These are phyloP conservation scores for Saururus chinensis DNA, from an alignment of 164 flowering plant species.

Conservation along the genomic window DNA sequence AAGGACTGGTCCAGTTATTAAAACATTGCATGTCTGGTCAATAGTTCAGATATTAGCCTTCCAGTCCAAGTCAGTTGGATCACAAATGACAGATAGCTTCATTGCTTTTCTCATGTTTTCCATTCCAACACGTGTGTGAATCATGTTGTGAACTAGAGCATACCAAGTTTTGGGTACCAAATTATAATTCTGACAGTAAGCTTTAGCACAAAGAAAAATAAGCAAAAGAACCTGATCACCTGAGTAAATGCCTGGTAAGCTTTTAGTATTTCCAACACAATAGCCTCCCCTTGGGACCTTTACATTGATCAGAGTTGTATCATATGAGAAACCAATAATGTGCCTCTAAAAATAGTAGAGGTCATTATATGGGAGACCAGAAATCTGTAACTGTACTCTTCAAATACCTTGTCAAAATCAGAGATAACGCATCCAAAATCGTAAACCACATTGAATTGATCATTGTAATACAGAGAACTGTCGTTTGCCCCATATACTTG, in stretches of 20 bases:
- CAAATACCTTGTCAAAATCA: conserved; percentile 69
- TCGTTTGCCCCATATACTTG: conserved; percentile 64
- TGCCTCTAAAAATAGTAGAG: background rate
- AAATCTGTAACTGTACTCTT: background rate
- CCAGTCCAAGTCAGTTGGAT: too few species aligned
- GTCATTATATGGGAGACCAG: background rate
- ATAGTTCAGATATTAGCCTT: too few species aligned
- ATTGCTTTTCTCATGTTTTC: too few species aligned
- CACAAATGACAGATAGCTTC: too few species aligned
- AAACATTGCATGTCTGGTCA: too few species aligned
- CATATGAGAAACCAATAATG: background rate
- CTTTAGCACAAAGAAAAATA: background rate
- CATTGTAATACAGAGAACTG: conserved; percentile 76
- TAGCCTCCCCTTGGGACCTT: conserved; percentile 99
- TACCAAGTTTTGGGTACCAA: background rate
- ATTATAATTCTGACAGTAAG: background rate
- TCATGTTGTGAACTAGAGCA: too few species aligned
- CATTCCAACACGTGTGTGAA: too few species aligned
- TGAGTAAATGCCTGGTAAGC: conserved; percentile 99
- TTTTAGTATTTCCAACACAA: conserved; percentile 85
- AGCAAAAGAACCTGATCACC: conserved; percentile 25
- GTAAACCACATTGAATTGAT: conserved; percentile 94
- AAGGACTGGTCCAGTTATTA: too few species aligned
- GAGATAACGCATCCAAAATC: conserved; percentile 86
- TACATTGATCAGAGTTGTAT: conserved; percentile 5